Conservation (phyloP, 495 filamentous ascomycete genomes). For the Hypoxylon intermedium region DNA sequence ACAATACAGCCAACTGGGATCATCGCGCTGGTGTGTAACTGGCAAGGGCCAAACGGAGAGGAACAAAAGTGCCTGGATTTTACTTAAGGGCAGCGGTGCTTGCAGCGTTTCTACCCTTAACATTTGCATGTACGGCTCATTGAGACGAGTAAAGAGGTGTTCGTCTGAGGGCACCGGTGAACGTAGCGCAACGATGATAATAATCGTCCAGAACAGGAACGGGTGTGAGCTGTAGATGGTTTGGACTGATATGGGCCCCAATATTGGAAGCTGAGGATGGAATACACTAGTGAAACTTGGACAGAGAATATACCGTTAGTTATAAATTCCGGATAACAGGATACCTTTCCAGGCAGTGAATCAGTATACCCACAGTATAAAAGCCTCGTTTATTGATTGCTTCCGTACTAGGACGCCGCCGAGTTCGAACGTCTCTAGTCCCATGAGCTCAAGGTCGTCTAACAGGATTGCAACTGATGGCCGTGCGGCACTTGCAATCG, state of each 20-base stretch:
- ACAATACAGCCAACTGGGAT: conserved; percentile 46
- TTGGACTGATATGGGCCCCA: conserved; percentile 38
- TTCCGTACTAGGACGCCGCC: conserved; percentile 27
- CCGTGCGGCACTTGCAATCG: conserved; percentile 17
- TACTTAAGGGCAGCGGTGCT: conserved; percentile 38
- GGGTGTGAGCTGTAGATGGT: conserved; percentile 34
- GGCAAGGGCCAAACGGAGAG: conserved; percentile 45
- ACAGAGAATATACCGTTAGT: conserved; percentile 1
- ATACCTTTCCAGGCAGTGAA: not conserved
- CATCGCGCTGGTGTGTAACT: conserved; percentile 32
- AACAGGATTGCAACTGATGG: conserved; percentile 21
- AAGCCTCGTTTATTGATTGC: conserved; percentile 30
- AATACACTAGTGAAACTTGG: conserved; percentile 37
- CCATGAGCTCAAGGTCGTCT: conserved; percentile 34
- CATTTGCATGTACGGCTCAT: conserved; percentile 36
- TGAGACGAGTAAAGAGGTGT: conserved; percentile 25
- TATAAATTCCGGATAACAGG: not conserved
- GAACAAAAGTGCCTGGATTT: conserved; percentile 43
- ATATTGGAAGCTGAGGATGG: conserved; percentile 38
- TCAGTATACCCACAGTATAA: conserved; percentile 28
- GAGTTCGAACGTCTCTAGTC: conserved; percentile 33
- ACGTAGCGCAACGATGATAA: conserved; percentile 25
- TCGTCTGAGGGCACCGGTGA: conserved; percentile 22
- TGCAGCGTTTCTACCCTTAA: conserved; percentile 25
- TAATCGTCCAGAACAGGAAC: conserved; percentile 47